Evolutionary conservation across 179 eudicot genomes (phyloP), one percentile per base, ranked within the genome.

Genomic region (Spinacia oleracea): DNA sequence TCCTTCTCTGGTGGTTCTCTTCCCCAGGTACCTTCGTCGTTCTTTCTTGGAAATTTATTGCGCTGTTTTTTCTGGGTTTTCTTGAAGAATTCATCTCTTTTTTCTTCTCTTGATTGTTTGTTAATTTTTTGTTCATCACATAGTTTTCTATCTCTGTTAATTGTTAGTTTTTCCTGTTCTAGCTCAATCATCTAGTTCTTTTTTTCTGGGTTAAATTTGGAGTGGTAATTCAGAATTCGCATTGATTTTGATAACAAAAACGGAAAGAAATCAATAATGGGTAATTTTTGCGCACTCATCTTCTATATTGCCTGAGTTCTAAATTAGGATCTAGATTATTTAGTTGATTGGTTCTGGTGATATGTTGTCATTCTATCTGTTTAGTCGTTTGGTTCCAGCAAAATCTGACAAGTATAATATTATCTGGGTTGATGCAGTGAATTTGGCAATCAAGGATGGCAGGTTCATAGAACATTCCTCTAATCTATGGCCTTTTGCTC

Each of bases 381-480:
- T 71, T 21, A 50, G 67, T 62, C 46, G 45, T 75, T 11, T 45
- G 63, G 48, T 14, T 75, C 14, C 9, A 46, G 43, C 12, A 40
- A 40, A 50, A 27, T 53, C 56, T 74, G 67, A 62, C 27, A 21
- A 45, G 50, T 21, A 27, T 62, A 31, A 4, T 23, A 53, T 67
- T 16, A 7, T 12, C 6, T n/a, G 35, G 72, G 35, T 66, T 3
- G 42, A 58, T 62, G 78, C 86, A 86, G 88, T 73, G 58, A 80
- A 66, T 56, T 46, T 86, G 81, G 79, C 77, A 60, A 51, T 85
- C 75, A 86, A 76, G 70, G 89, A 88, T 76, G 87, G 88, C 42
- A 81, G 82, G 67, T 62, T 73, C 45, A 62, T 69, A 3, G 42
- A 63, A 16, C 48, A 62, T 25, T 50, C 50, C 31, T 60, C 56